A percentile compares a stretch with the other conserved stretches of the same genome.
Evolutionary conservation across 2,329 filamentous ascomycete genomes (phyloP).

Genomic region (Aspergillus felis): DNA sequence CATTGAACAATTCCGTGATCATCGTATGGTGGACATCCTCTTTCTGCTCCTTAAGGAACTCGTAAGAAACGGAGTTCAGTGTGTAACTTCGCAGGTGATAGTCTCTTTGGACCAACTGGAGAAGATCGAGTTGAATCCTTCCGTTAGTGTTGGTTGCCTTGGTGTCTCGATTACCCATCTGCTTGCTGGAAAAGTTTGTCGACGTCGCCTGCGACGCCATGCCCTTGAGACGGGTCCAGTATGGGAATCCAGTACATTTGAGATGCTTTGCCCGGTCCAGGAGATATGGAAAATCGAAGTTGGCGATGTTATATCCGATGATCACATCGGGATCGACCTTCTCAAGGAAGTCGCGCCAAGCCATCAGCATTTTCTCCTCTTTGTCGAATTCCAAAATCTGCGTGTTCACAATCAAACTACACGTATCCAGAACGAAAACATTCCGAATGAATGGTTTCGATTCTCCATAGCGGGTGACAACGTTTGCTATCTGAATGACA

Average conservation of each 20-base stretch:
- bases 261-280: conserved; percentile 82
- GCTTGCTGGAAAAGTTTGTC: conserved; percentile 91
- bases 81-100: conserved; percentile 96
- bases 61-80: conserved; percentile 89
- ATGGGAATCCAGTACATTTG: conserved; percentile 75
- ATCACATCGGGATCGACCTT: conserved; percentile 94
- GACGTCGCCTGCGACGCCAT: conserved; percentile 69
- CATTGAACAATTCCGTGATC: conserved; percentile 98
- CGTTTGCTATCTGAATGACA: conserved; percentile 96
- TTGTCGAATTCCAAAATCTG: conserved; percentile 78
- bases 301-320: conserved; percentile 97
- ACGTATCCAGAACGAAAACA: conserved; percentile 90
- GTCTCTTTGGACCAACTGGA: conserved; percentile 93
- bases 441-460: conserved; percentile 94
- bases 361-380: conserved; percentile 86
- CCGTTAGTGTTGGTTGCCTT: conserved; percentile 95
- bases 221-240: conserved; percentile 76
- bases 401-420: conserved; percentile 90
- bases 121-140: conserved; percentile 82
- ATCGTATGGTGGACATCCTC: conserved; percentile 99
- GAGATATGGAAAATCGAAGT: conserved; percentile 97
- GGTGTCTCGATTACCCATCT: conserved; percentile 94
- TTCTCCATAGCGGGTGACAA: conserved; percentile 92
- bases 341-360: conserved; percentile 86
- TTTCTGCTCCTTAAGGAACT: conserved; percentile 95